phyloP scores from a whole-genome alignment of 2,329 filamentous ascomycete genomes.

The Aspergillus candidus region DNA sequence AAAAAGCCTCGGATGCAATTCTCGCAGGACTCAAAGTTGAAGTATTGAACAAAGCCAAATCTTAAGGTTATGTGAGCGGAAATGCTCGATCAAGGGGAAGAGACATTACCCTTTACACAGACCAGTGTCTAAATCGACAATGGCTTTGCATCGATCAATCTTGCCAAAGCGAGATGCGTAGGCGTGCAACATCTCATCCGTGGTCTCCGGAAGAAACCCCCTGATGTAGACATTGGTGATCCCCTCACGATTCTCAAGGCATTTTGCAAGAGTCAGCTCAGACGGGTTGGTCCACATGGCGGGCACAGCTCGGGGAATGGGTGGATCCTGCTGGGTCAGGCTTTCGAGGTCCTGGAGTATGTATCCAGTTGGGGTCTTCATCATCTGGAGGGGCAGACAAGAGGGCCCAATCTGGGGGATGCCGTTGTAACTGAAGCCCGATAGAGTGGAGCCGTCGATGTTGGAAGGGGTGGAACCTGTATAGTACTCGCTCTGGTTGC shows the following conservation, averaged over 20 bases:
- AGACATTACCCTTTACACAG: slow-evolving; percentile 81
- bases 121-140: slow-evolving; percentile 88
- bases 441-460: slow-evolving; percentile 53
- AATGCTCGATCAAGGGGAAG: slow-evolving; percentile 29
- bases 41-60: slow-evolving; percentile 97
- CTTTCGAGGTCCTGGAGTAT: slow-evolving; percentile 53
- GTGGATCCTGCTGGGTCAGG: slow-evolving; percentile 67
- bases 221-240: slow-evolving; percentile 99
- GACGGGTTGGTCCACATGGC: slow-evolving; percentile 75
- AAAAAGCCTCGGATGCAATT: slow-evolving; percentile 95
- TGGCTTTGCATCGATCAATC: slow-evolving; percentile 96
- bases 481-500: slow-evolving; percentile 55
- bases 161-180: slow-evolving; percentile 86
- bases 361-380: slow-evolving; percentile 42
- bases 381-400: slow-evolving; percentile 39
- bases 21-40: slow-evolving; percentile 79
- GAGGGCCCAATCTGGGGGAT: slow-evolving; percentile 50
- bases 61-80: slow-evolving; percentile 42
- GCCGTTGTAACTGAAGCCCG: slow-evolving; percentile 51
- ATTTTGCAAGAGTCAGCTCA: slow-evolving; percentile 87
- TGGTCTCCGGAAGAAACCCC: slow-evolving; percentile 89
- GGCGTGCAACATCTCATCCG: slow-evolving; percentile 76
- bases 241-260: slow-evolving; percentile 86
- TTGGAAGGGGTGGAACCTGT: slow-evolving; percentile 48
- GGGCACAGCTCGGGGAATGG: slow-evolving; percentile 81